Base-by-base conservation (phyloP, 2,329 filamentous ascomycete genomes). In the Penicillium sp. region DNA sequence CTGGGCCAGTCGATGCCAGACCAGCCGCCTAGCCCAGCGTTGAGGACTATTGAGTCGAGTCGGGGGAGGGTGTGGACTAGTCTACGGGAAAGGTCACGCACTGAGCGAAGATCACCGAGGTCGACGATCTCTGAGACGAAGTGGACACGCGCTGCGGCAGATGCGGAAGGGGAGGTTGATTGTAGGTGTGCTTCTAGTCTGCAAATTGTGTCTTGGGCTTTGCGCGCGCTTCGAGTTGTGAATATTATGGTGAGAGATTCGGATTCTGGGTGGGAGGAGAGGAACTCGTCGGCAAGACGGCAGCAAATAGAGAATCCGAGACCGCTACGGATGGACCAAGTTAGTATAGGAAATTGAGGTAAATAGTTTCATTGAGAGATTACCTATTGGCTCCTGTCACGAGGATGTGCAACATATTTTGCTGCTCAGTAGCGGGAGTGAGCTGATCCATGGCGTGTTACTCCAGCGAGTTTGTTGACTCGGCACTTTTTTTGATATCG, bases 11-110 rank as follows among this genome's bases (percentile, higher is more conserved):
- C 77, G 55, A 96, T 71, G n/a, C 89, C 90, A 0, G 80, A 83
- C 89, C 91, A 96, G 2, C 90, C 91, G 22, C 91, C 91, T 37
- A 93, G 88, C 0, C 92, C 94, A 16, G 93, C 93, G 73, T 97
- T 97, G 70, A 90, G 87, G 36, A 97, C 80, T 22, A 94, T 80
- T 2, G 83, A 83, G 73, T 97, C 91, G 30, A 99, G 79, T 60
- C 87, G 85, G 1, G 89, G 87, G 38, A 91, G 67, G 36, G 75
- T 59, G 38, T 71, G 55, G 45, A 80, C 69, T 55, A 88, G 69
- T 57, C 77, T 74, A 58, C 78, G 75, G 38, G 81, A 77, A 33
- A 87, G 71, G 30, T 75, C 71, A 64, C 84, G 80, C 37, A 85
- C 78, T 35, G 82, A 83, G 58, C 78, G 71, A 11, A 87, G 73